Percentiles rank a stretch among this genome's conserved stretches.
phyloP scores from a whole-genome alignment of 805 yeast species.

The Kuraishia piskuri region DNA sequence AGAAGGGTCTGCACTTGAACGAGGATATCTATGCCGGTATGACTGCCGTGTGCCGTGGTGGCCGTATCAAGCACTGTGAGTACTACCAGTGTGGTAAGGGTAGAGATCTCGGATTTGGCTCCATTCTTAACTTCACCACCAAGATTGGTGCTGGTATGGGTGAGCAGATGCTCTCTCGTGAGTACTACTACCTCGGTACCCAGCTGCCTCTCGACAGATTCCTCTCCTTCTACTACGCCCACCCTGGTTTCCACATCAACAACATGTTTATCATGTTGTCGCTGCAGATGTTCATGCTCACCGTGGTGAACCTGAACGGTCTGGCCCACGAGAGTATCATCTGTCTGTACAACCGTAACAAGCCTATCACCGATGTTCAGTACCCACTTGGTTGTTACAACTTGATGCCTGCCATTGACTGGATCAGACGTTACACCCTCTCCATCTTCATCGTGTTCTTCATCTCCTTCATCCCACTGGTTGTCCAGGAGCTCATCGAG shows the following conservation, averaged over 20 bases:
- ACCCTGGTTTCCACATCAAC: constrained; percentile 80
- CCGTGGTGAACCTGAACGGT: constrained; percentile 63
- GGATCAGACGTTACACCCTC: constrained; percentile 75
- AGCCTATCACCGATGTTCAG: constrained; percentile 58
- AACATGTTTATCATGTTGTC: constrained; percentile 73
- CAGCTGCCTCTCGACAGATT: constrained; percentile 75
- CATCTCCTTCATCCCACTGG: constrained; percentile 71
- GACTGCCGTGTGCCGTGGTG: constrained; percentile 78
- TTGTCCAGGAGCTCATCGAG: constrained; percentile 73
- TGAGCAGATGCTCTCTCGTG: constrained; percentile 80
- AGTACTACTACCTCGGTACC: constrained; percentile 74
- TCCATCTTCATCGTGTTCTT: constrained; percentile 79
- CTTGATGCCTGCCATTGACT: constrained; percentile 63
- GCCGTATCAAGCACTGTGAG: constrained; percentile 81
- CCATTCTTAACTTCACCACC: constrained; percentile 77
- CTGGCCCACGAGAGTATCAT: constrained; percentile 63
- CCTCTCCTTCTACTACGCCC: constrained; percentile 78
- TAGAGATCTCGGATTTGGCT: constrained; percentile 82
- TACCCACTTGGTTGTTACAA: constrained; percentile 70
- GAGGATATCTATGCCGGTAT: constrained; percentile 89
- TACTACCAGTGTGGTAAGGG: constrained; percentile 89
- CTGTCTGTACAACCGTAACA: constrained; percentile 57
- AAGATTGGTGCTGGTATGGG: constrained; percentile 94
- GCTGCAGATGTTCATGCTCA: constrained; percentile 61
- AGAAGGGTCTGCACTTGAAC: constrained; percentile 76